These are phyloP conservation scores for Saccharomycopsis fodiens DNA, from an alignment of 805 yeast species.

Conservation along the genomic window DNA sequence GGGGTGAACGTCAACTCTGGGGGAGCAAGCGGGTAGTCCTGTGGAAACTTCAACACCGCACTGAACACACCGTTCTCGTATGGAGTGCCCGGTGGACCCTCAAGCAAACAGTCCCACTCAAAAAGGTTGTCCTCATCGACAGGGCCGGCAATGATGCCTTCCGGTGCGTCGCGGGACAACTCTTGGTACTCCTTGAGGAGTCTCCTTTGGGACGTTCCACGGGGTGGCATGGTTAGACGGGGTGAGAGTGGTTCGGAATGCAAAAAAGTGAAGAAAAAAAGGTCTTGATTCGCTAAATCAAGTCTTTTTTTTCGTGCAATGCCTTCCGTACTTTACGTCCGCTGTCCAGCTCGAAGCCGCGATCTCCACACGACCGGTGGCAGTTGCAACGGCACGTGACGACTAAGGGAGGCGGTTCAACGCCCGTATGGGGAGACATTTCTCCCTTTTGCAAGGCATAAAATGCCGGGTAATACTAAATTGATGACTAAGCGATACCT, in stretches of 20 bases:
- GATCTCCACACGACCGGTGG: no score
- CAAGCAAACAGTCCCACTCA: constrained; percentile 76
- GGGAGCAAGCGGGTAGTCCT: constrained; percentile 77
- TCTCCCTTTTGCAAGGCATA: no score
- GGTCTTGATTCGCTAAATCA: no score
- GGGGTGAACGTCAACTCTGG: constrained; percentile 72
- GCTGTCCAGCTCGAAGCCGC: no score
- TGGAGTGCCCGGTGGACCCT: constrained; percentile 79
- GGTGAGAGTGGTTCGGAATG: background rate
- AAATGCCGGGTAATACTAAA: no score
- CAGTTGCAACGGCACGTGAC: no score
- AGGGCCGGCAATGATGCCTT: constrained; percentile 94
- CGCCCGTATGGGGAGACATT: no score
- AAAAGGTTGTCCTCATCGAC: constrained; percentile 64
- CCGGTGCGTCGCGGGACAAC: constrained; percentile 79
- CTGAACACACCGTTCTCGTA: constrained; percentile 86
- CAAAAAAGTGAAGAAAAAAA: no score
- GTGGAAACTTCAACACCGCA: constrained; percentile 64
- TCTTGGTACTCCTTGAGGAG: constrained; percentile 86
- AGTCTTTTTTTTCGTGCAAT: no score
- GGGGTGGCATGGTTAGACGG: background rate
- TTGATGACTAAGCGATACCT: no score
- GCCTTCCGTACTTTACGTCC: no score
- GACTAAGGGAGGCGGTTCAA: no score
- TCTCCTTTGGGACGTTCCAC: constrained; percentile 71